Evolutionary conservation across 768 basidiomycete species (phyloP).

Genomic region (Pulveroboletus ravenelii): DNA sequence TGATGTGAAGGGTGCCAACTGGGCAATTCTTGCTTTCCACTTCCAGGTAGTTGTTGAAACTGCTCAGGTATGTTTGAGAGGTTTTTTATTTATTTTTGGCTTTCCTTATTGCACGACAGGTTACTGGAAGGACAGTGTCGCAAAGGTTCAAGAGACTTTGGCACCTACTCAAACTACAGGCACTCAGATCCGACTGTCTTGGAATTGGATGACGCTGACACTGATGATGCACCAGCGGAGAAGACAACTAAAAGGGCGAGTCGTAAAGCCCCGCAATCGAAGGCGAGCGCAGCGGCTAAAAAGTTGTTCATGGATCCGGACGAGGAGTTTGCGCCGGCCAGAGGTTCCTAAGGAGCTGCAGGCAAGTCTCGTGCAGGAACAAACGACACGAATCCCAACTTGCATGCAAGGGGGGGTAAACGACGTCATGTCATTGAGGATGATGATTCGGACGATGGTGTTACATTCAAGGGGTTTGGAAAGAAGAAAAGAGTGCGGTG

Average conservation of each 20-base stretch:
- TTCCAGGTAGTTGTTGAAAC: no score
- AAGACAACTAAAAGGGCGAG: slow-evolving; percentile 14
- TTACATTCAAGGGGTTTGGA: slow-evolving; percentile 63
- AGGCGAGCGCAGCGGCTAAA: slow-evolving; percentile 23
- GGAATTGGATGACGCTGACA: slow-evolving; percentile 39
- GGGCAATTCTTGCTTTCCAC: no score
- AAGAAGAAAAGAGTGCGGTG: slow-evolving; percentile 25
- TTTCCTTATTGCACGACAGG: slow-evolving; percentile 31
- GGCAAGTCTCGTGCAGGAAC: slow-evolving; percentile 5
- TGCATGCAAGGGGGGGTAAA: slow-evolving; percentile 18
- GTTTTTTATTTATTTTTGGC: not conserved
- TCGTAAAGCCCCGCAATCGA: slow-evolving; percentile 26
- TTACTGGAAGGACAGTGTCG: slow-evolving; percentile 49
- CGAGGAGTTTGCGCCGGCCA: slow-evolving; percentile 30
- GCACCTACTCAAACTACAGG: slow-evolving; percentile 14
- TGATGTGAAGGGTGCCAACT: no score
- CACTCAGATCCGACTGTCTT: slow-evolving; percentile 30
- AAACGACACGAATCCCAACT: not conserved
- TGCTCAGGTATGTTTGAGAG: slow-evolving; percentile 38
- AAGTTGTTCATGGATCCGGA: slow-evolving; percentile 52
- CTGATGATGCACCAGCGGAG: slow-evolving; percentile 11
- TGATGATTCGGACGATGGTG: slow-evolving; percentile 70
- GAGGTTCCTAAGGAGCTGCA: not conserved
- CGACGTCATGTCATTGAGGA: slow-evolving; percentile 41
- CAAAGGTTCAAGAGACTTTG: slow-evolving; percentile 13